Evolutionary conservation across 805 yeast species (phyloP).

Genomic region (Metschnikowia cerradonensis): DNA sequence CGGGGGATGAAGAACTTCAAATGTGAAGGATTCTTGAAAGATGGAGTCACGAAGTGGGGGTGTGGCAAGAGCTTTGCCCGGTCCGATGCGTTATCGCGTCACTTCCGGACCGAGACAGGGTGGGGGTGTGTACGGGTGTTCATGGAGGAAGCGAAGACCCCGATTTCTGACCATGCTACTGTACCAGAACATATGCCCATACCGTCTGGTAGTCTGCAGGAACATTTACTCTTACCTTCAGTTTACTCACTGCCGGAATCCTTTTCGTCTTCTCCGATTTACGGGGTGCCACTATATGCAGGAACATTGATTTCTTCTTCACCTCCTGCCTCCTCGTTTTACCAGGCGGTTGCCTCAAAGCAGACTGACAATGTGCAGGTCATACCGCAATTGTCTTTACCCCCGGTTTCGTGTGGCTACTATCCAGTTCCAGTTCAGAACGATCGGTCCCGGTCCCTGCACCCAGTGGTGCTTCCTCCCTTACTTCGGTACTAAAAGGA

Average conservation of each 20-base stretch:
- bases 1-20: constrained; percentile 66
- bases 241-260: no score
- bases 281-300: no score
- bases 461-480: constrained; percentile 10
- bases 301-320: no score
- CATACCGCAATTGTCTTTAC: neutral
- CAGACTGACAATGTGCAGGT: neutral
- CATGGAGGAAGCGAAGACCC: constrained; percentile 50
- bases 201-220: neutral
- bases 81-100: constrained; percentile 74
- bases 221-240: neutral
- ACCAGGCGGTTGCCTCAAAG: no score
- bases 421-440: neutral
- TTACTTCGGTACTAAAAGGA: constrained; percentile 7
- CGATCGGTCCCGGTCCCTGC: neutral
- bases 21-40: constrained; percentile 58
- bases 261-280: no score
- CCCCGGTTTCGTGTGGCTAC: neutral
- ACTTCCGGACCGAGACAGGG: constrained; percentile 73
- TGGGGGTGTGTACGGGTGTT: constrained; percentile 63
- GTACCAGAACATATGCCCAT: neutral
- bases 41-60: constrained; percentile 65
- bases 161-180: neutral
- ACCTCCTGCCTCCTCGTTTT: no score
- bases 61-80: constrained; percentile 72